These are phyloP conservation scores for Pleurotus cornucopiae DNA, from an alignment of 768 basidiomycete genomes.

Conservation along the genomic window DNA sequence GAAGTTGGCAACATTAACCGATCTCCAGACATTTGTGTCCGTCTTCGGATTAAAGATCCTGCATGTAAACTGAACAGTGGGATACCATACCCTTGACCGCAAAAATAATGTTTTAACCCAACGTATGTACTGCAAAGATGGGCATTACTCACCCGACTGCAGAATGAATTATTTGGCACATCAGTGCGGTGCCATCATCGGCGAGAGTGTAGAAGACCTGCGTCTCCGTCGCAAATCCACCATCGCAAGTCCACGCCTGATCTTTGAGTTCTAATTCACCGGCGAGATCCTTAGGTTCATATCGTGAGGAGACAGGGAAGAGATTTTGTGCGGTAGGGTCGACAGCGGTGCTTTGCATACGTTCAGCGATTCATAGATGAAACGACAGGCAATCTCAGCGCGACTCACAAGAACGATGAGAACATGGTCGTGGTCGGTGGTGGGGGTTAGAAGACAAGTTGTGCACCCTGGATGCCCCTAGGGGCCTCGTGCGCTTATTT, in stretches of 20 bases:
- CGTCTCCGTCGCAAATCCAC: conserved; percentile 89
- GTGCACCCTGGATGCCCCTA: neutral
- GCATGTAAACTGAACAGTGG: conserved; percentile 91
- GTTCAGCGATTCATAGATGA: conserved; percentile 5
- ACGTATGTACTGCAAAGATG: conserved; percentile 8
- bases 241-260: conserved; percentile 76
- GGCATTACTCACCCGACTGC: conserved; percentile 69
- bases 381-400: neutral
- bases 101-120: conserved; percentile 6
- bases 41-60: conserved; percentile 81
- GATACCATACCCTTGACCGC: conserved; percentile 75
- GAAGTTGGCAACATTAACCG: conserved; percentile 80
- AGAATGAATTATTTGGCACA: conserved; percentile 87
- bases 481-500: neutral
- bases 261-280: conserved; percentile 77
- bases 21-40: conserved; percentile 77
- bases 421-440: conserved; percentile 52
- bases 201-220: conserved; percentile 82
- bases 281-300: conserved; percentile 53
- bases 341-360: conserved; percentile 41
- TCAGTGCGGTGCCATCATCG: conserved; percentile 73
- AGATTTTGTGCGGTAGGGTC: conserved; percentile 76
- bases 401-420: conserved; percentile 71
- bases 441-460: conserved; percentile 10
- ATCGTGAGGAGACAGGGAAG: conserved; percentile 70